Evolutionary conservation across 2,329 filamentous ascomycete genomes (phyloP).

Genomic region (Leptographium radiaticola): DNA sequence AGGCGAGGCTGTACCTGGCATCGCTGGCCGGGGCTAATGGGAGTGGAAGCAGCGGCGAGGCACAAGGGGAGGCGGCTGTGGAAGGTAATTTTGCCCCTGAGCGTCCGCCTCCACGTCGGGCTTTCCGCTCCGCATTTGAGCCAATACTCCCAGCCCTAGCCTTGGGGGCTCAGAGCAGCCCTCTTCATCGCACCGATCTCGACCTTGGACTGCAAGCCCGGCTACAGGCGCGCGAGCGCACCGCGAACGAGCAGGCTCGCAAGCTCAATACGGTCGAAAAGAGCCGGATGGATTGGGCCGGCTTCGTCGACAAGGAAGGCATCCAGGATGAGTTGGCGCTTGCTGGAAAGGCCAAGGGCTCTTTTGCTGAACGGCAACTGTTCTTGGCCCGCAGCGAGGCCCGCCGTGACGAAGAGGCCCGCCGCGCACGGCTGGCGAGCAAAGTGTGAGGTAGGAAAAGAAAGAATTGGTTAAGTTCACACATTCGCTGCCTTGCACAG

Average conservation of each 20-base stretch:
- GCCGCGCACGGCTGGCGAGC: conserved; percentile 35
- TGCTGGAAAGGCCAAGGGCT: conserved; percentile 51
- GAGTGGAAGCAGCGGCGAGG: background rate
- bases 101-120: conserved; percentile 36
- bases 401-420: conserved; percentile 46
- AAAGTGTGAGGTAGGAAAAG: conserved; percentile 11
- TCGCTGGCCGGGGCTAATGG: conserved; percentile 22
- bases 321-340: conserved; percentile 56
- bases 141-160: conserved; percentile 22
- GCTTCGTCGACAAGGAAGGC: conserved; percentile 57
- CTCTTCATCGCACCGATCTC: conserved; percentile 34
- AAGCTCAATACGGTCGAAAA: conserved; percentile 61
- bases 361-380: conserved; percentile 48
- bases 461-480: background rate
- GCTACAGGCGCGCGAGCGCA: conserved; percentile 32
- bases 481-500: no score
- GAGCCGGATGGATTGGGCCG: conserved; percentile 61
- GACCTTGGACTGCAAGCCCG: conserved; percentile 43
- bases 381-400: conserved; percentile 54
- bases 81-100: conserved; percentile 18
- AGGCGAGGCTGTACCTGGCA: conserved; percentile 50
- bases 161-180: background rate
- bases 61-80: conserved; percentile 6
- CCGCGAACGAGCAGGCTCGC: conserved; percentile 34
- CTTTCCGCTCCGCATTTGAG: conserved; percentile 51